These are phyloP conservation scores for Starmerella roubikii DNA, from an alignment of 805 yeast genomes.

Conservation along the genomic window DNA sequence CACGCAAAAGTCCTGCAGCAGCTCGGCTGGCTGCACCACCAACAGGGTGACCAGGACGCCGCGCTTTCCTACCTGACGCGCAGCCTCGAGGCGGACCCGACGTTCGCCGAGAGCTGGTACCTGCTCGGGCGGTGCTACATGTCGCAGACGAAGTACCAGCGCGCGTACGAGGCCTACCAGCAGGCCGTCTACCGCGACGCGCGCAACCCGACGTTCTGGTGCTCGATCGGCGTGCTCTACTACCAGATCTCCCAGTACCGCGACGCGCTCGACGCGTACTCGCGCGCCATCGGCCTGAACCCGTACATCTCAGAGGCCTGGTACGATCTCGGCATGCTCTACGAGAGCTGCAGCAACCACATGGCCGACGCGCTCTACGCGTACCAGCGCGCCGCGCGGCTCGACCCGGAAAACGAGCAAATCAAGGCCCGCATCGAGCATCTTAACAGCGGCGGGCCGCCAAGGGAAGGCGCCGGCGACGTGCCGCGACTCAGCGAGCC, in stretches of 20 bases:
- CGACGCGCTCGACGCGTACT: slow-evolving; percentile 95
- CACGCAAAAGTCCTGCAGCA: slow-evolving; percentile 95
- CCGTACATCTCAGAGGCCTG: slow-evolving; percentile 96
- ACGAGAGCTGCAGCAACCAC: slow-evolving; percentile 95
- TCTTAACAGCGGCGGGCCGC: slow-evolving; percentile 31
- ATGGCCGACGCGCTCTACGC: slow-evolving; percentile 92
- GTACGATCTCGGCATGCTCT: slow-evolving; percentile 95
- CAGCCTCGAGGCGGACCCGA: slow-evolving; percentile 74
- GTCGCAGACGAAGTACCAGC: slow-evolving; percentile 88
- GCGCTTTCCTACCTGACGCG: slow-evolving; percentile 74
- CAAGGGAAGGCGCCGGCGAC: too few relatives aligned
- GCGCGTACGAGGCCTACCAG: slow-evolving; percentile 96
- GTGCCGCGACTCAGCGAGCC: background rate
- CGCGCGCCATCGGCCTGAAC: slow-evolving; percentile 87
- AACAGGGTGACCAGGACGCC: slow-evolving; percentile 54
- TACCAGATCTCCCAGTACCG: slow-evolving; percentile 92
- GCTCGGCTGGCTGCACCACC: slow-evolving; percentile 85
- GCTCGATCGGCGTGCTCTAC: slow-evolving; percentile 85
- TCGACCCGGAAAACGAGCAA: slow-evolving; percentile 89
- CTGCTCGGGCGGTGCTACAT: slow-evolving; percentile 92
- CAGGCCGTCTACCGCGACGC: slow-evolving; percentile 96
- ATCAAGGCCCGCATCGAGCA: slow-evolving; percentile 87
- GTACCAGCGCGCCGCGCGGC: slow-evolving; percentile 86
- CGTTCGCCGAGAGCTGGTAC: slow-evolving; percentile 96
- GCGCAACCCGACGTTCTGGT: slow-evolving; percentile 97